A percentile compares a stretch with the other conserved stretches of the same genome.
Conservation (phyloP, 345 rosid genomes). For the Xanthoceras sorbifolium region DNA sequence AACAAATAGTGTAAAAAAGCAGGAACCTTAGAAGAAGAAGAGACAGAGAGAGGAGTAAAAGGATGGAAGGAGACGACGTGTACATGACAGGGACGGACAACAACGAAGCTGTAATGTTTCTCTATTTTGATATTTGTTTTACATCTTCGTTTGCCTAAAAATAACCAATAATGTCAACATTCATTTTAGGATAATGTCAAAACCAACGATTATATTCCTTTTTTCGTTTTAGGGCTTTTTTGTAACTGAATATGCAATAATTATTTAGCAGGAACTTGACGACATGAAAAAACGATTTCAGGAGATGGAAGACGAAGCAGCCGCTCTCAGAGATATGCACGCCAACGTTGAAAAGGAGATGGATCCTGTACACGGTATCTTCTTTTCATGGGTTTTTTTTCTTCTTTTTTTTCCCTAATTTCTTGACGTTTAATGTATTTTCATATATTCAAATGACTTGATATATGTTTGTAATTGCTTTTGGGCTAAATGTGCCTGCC, state of each 20-base stretch:
- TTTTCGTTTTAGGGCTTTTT: background rate
- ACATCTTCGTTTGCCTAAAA: background rate
- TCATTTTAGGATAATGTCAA: no score
- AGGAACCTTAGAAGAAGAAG: background rate
- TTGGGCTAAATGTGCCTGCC: background rate
- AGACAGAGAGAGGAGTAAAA: background rate
- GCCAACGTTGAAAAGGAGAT: slow-evolving; percentile 59
- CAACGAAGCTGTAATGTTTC: slow-evolving; percentile 32
- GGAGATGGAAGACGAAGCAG: slow-evolving; percentile 66
- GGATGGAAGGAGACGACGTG: slow-evolving; percentile 44
- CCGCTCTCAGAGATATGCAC: slow-evolving; percentile 62
- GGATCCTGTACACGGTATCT: slow-evolving; percentile 46
- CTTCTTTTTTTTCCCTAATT: background rate
- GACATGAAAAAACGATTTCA: slow-evolving; percentile 55
- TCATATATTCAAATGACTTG: no score
- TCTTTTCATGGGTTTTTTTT: background rate
- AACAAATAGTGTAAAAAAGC: no score
- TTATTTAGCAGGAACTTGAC: slow-evolving; percentile 45
- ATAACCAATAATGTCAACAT: background rate
- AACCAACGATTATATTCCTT: no score
- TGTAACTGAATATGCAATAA: background rate
- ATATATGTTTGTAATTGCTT: background rate
- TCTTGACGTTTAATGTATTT: background rate
- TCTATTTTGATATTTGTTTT: background rate
- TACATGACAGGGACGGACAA: slow-evolving; percentile 39